Percentiles rank a stretch among this genome's conserved stretches.
These are phyloP conservation scores for Spirogloea muscicola DNA, from an alignment of 139 green algal genomes.

Conservation along the genomic window DNA sequence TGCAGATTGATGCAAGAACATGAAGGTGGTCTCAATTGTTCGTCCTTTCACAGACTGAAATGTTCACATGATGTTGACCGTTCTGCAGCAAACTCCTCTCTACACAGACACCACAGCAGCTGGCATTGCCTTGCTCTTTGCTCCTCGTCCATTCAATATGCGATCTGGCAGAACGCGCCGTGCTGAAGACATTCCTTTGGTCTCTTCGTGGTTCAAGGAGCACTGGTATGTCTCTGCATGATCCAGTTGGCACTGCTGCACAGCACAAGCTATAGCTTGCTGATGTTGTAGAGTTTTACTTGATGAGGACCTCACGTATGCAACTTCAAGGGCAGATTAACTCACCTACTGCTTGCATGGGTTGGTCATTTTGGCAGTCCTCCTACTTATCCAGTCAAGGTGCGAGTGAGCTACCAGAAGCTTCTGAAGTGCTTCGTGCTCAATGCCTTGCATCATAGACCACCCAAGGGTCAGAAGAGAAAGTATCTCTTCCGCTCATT, in stretches of 20 bases:
- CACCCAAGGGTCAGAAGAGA: slow-evolving; percentile 84
- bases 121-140: slow-evolving; percentile 92
- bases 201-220: slow-evolving; percentile 87
- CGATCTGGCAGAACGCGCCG: slow-evolving; percentile 79
- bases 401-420: slow-evolving; percentile 99
- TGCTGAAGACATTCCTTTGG: slow-evolving; percentile 91
- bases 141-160: slow-evolving; percentile 89
- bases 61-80: too few relatives aligned
- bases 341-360: too few relatives aligned
- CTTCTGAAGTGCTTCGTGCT: slow-evolving; percentile 98
- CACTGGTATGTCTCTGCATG: slow-evolving; percentile 51
- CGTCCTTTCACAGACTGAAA: too few relatives aligned
- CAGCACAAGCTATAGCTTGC: too few relatives aligned
- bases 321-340: too few relatives aligned
- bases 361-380: slow-evolving; percentile 60
- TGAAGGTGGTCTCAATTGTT: too few relatives aligned
- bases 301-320: too few relatives aligned
- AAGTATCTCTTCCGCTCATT: slow-evolving; percentile 87
- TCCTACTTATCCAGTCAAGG: slow-evolving; percentile 86
- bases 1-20: too few relatives aligned
- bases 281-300: too few relatives aligned
- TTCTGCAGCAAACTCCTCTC: slow-evolving; percentile 52
- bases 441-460: slow-evolving; percentile 89
- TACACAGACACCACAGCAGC: slow-evolving; percentile 83
- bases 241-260: too few relatives aligned